A percentile compares a stretch with the other conserved stretches of the same genome.
These are phyloP conservation scores for Colletotrichum sp. DNA, from an alignment of 2,329 filamentous ascomycete species.

Conservation along the genomic window DNA sequence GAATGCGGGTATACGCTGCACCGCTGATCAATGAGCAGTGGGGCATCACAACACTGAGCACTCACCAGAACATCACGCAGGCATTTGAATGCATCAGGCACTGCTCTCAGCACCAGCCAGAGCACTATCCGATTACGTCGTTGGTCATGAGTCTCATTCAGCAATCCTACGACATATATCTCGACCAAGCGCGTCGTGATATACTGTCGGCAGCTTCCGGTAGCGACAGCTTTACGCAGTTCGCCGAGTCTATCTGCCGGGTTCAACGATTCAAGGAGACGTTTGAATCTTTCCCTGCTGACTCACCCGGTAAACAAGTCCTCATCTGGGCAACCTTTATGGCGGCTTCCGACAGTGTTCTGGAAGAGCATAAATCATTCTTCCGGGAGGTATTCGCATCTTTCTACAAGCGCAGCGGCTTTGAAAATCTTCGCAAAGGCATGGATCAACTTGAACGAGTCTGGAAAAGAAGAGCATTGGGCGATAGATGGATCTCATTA, in stretches of 20 bases:
- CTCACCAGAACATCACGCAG: background rate
- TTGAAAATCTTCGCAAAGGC: slow-evolving; percentile 27
- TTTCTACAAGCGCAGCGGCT: slow-evolving; percentile 27
- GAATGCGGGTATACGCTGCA: slow-evolving; percentile 3
- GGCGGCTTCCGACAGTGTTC: slow-evolving; percentile 26
- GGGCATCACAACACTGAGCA: background rate
- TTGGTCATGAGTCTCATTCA: slow-evolving; percentile 19
- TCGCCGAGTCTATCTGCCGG: slow-evolving; percentile 16
- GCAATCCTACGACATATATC: slow-evolving; percentile 10
- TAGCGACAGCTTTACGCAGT: background rate
- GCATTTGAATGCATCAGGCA: background rate
- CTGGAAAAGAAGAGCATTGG: slow-evolving; percentile 22
- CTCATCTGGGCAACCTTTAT: slow-evolving; percentile 32
- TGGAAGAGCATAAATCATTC: slow-evolving; percentile 29
- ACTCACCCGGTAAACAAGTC: slow-evolving; percentile 27
- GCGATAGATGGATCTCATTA: slow-evolving; percentile 29
- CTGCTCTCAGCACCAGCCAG: background rate
- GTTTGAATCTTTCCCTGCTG: slow-evolving; percentile 21
- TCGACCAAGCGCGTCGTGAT: background rate
- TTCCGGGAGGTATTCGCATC: slow-evolving; percentile 23
- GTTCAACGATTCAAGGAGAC: slow-evolving; percentile 30
- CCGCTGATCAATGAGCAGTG: background rate
- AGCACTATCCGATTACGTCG: background rate
- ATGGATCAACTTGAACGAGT: slow-evolving; percentile 26
- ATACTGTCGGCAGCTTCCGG: background rate